Evolutionary conservation across 1,284 basidiomycete genomes (phyloP).

Genomic region (Tilletia horrida): DNA sequence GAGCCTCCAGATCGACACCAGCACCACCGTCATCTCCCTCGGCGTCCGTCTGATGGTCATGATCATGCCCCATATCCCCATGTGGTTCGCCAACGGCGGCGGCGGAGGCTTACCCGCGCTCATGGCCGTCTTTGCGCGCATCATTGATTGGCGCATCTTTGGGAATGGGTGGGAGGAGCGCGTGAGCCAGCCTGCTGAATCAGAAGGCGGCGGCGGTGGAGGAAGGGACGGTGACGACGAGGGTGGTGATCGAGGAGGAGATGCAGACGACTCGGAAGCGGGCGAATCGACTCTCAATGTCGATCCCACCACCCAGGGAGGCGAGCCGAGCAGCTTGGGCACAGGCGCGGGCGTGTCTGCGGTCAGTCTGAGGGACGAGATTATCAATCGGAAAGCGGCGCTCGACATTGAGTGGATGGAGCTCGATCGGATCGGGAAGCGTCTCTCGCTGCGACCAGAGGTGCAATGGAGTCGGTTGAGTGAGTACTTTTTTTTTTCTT

Average conservation of each 20-base stretch:
- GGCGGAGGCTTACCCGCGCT: conserved; percentile 42
- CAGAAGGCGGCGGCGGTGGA: conserved; percentile 18
- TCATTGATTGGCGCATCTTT: conserved; percentile 45
- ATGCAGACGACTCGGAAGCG: conserved; percentile 1
- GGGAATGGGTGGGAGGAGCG: conserved; percentile 40
- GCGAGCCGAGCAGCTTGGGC: too few species aligned
- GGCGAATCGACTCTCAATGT: background rate
- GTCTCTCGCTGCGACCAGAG: conserved; percentile 32
- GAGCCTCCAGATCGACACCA: conserved; percentile 43
- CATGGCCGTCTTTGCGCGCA: conserved; percentile 46
- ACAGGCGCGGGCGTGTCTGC: background rate
- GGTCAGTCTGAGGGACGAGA: conserved; percentile 13
- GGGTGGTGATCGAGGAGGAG: too few species aligned
- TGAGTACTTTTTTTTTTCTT: too few species aligned
- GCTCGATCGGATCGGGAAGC: conserved; percentile 41
- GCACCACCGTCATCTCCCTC: conserved; percentile 39
- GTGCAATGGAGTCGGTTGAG: conserved; percentile 39
- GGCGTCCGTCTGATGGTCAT: conserved; percentile 47
- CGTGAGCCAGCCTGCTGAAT: conserved; percentile 29
- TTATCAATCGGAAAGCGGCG: conserved; percentile 20
- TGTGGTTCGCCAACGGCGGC: conserved; percentile 47
- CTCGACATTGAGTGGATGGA: conserved; percentile 40
- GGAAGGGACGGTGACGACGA: too few species aligned
- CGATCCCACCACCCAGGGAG: background rate
- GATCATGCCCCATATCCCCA: conserved; percentile 51